Conservation (phyloP, 1,284 basidiomycete genomes). For the Sanghuangporus weigelae region DNA sequence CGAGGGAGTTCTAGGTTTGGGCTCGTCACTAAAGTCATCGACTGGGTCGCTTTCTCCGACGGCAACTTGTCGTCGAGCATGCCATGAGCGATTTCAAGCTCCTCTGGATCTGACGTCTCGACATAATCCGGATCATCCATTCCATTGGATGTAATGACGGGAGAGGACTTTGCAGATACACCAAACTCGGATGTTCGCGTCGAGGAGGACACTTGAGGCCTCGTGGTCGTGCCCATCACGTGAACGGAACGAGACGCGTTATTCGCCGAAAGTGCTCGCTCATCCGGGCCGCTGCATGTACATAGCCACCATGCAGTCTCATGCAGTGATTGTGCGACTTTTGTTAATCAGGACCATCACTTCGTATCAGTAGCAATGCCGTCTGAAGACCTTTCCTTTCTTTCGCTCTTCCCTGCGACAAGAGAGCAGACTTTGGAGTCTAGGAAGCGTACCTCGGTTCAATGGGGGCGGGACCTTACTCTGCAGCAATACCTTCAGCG, state of each 20-base stretch:
- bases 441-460: conserved; percentile 28
- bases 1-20: background rate
- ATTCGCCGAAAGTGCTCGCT: too few species aligned
- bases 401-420: conserved; percentile 25
- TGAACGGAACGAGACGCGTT: background rate
- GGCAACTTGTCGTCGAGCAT: conserved; percentile 6
- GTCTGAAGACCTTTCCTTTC: background rate
- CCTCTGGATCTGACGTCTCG: conserved; percentile 59
- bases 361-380: background rate
- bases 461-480: conserved; percentile 33
- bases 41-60: background rate
- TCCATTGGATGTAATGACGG: background rate
- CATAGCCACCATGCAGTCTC: too few species aligned
- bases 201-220: background rate
- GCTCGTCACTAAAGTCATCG: background rate
- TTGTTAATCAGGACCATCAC: background rate
- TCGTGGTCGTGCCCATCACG: background rate
- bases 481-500: conserved; percentile 33
- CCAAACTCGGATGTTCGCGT: too few species aligned
- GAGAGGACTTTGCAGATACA: background rate
- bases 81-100: conserved; percentile 37
- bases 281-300: too few species aligned
- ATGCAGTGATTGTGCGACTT: too few species aligned
- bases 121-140: conserved; percentile 36
- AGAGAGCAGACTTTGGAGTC: conserved; percentile 30